Evolutionary conservation across 2,329 filamentous ascomycete species (phyloP).

Genomic region (Nemania abortiva): DNA sequence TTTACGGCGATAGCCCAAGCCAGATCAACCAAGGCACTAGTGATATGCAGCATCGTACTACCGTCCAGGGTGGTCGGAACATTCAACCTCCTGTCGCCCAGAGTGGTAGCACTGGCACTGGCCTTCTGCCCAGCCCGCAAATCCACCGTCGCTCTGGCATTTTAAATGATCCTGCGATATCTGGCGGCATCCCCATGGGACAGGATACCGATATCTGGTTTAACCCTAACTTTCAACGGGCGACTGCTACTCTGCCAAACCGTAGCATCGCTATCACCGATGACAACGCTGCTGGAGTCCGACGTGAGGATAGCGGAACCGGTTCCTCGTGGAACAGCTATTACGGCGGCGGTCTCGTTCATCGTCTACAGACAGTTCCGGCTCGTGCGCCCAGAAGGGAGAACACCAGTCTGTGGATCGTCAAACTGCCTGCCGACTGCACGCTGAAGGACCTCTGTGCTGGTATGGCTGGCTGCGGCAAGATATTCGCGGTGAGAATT

Average conservation of each 20-base stretch:
- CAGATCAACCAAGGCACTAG: neutral
- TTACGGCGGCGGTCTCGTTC: neutral
- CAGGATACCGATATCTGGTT: neutral
- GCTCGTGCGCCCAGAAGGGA: neutral
- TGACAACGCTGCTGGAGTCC: too few species aligned
- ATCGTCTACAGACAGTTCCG: neutral
- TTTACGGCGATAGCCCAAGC: neutral
- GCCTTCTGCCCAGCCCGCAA: neutral
- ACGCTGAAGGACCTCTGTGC: neutral
- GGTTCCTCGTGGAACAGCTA: too few species aligned
- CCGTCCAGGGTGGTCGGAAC: neutral
- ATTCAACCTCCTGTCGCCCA: neutral
- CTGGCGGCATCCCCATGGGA: too few species aligned
- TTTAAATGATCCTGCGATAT: neutral
- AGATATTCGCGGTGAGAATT: neutral
- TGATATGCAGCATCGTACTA: neutral
- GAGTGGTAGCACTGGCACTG: neutral
- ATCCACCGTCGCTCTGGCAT: neutral
- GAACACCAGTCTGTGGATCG: constrained; percentile 6
- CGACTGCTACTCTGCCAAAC: too few species aligned
- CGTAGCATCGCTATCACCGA: too few species aligned
- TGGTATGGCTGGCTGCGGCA: neutral
- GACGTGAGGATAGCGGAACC: too few species aligned
- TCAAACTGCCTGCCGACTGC: neutral
- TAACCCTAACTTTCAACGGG: neutral